Evolutionary conservation across 2,329 filamentous ascomycete species (phyloP).

Genomic region (Neonectria punicea): DNA sequence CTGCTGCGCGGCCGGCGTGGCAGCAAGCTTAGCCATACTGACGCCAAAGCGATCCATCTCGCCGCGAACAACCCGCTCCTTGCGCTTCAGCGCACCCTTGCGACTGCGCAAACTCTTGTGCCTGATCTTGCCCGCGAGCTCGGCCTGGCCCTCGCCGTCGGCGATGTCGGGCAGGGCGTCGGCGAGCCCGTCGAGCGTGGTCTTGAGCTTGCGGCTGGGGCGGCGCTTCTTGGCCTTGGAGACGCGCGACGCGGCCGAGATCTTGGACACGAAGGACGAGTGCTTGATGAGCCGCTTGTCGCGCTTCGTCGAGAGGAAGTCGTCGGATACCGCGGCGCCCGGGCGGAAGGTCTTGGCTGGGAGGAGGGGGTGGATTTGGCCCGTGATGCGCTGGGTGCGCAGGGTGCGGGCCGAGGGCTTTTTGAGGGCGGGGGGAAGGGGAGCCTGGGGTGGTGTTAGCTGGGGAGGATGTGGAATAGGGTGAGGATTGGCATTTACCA

Average conservation of each 20-base stretch:
- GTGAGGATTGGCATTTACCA: slow-evolving; percentile 14
- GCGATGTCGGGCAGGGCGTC: slow-evolving; percentile 78
- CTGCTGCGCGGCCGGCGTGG: slow-evolving; percentile 43
- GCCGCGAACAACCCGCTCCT: slow-evolving; percentile 79
- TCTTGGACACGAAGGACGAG: slow-evolving; percentile 68
- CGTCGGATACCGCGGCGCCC: slow-evolving; percentile 61
- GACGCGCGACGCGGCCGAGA: slow-evolving; percentile 16
- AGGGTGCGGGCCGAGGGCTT: slow-evolving; percentile 69
- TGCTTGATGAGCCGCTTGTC: slow-evolving; percentile 88
- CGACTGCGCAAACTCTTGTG: slow-evolving; percentile 79
- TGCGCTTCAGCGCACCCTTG: slow-evolving; percentile 84
- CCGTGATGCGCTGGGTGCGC: slow-evolving; percentile 61
- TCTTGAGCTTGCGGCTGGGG: slow-evolving; percentile 80
- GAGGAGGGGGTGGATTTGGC: slow-evolving; percentile 59
- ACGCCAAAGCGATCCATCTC: slow-evolving; percentile 87
- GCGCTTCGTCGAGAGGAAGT: slow-evolving; percentile 78
- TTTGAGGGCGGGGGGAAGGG: slow-evolving; percentile 53
- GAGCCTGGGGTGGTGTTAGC: slow-evolving; percentile 34
- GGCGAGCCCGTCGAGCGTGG: slow-evolving; percentile 79
- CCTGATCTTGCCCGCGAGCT: slow-evolving; percentile 68
- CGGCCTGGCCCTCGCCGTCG: slow-evolving; percentile 58
- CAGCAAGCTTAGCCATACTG: slow-evolving; percentile 81
- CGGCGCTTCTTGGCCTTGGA: slow-evolving; percentile 52
- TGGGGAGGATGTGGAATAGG: rapidly evolving
- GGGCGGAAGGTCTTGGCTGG: slow-evolving; percentile 64